Percentiles rank a stretch among this genome's conserved stretches.
Evolutionary conservation across 2,329 filamentous ascomycete species (phyloP).

Genomic region (Monilinia vaccinii-corymbosi): DNA sequence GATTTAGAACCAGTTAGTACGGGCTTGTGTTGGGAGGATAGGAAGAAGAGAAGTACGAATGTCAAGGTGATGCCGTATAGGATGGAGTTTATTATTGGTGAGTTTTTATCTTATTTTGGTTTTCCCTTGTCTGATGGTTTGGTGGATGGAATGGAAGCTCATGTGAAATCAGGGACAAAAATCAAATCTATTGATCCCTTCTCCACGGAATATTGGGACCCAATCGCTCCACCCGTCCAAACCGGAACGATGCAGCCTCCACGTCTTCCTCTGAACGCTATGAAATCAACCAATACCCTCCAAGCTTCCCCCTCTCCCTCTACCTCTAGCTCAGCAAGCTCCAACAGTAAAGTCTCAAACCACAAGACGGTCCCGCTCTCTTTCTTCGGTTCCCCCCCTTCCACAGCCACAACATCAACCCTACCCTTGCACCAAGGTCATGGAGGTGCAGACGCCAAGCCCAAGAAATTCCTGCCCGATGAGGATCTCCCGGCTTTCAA

Average conservation of each 20-base stretch:
- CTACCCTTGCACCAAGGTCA: not conserved
- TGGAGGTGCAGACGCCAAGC: conserved; percentile 10
- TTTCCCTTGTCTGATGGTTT: no score
- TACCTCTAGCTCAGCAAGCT: not conserved
- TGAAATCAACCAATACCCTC: conserved; percentile 20
- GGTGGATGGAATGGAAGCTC: conserved; percentile 1
- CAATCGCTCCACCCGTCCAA: conserved; percentile 5
- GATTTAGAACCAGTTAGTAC: conserved; percentile 69
- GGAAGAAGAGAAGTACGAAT: conserved; percentile 37
- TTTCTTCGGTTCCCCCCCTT: not conserved
- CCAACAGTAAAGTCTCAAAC: not conserved
- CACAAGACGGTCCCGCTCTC: not conserved
- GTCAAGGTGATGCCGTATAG: conserved; percentile 50
- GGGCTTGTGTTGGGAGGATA: conserved; percentile 76
- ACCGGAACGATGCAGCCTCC: conserved; percentile 28
- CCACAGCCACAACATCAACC: not conserved
- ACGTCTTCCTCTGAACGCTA: conserved; percentile 27
- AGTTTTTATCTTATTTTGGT: conserved; percentile 6
- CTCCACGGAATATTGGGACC: conserved; percentile 68
- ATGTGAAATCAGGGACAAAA: conserved; percentile 25
- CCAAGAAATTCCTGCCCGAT: conserved; percentile 22
- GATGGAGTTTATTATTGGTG: conserved; percentile 57
- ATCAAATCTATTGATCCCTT: conserved; percentile 70
- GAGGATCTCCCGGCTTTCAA: conserved; percentile 44
- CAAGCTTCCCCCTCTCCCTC: conserved; percentile 7